Conservation (phyloP, 2,329 filamentous ascomycete species). For the Talaromyces sp. region DNA sequence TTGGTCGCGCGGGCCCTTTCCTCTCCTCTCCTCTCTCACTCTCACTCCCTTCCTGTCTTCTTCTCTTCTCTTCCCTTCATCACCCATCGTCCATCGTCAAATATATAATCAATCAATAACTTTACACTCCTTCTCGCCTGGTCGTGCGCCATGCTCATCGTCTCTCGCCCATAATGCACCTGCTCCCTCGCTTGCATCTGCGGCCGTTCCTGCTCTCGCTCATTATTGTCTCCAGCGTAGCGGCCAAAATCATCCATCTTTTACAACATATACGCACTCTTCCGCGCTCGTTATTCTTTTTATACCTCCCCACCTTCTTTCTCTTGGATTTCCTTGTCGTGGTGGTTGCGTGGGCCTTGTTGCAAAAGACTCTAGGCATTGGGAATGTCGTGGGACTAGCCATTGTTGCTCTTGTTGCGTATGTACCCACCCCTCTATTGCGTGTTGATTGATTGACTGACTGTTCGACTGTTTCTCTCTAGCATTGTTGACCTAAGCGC, state of each 20-base stretch:
- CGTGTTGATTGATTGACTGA: not conserved
- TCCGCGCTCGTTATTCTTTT: constrained; percentile 16
- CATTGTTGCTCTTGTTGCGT: constrained; percentile 20
- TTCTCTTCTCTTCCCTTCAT: not conserved
- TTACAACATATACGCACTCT: constrained; percentile 22
- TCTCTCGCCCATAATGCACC: constrained; percentile 16
- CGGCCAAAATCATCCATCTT: constrained; percentile 25
- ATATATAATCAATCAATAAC: not conserved
- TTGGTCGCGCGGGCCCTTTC: not conserved
- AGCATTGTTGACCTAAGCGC: constrained; percentile 21
- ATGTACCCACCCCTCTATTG: constrained; percentile 7
- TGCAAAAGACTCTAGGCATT: constrained; percentile 18
- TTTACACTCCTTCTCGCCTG: not conserved
- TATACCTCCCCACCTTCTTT: constrained; percentile 30
- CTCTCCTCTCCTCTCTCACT: not conserved
- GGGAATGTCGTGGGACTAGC: constrained; percentile 15
- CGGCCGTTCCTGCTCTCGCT: constrained; percentile 24
- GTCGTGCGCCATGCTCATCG: constrained; percentile 16
- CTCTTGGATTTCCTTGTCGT: constrained; percentile 22
- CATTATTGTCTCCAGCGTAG: constrained; percentile 20
- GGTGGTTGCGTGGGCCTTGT: constrained; percentile 17
- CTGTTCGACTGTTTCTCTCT: not conserved
- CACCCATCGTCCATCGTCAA: not conserved
- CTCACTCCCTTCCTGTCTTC: not conserved
- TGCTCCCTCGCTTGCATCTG: constrained; percentile 12